Base-by-base conservation (phyloP, 1,284 basidiomycete species). In the Heterobasidion occidentale region DNA sequence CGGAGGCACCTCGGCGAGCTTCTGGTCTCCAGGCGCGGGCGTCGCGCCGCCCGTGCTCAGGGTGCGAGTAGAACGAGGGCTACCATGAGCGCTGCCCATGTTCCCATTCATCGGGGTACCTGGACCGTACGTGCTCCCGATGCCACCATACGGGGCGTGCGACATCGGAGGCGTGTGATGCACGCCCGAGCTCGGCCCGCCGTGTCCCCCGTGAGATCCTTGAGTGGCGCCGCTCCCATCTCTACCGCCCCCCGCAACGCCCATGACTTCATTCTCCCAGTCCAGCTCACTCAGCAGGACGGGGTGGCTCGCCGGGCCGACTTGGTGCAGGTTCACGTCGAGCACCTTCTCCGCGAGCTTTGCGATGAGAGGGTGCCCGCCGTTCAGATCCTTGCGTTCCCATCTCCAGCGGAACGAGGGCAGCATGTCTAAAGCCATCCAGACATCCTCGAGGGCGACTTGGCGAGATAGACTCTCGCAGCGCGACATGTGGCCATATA, bases 371-470 rank as follows among this genome's bases (percentile, higher is more conserved):
- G 89, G 89, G 63, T 90, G 88, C 2, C 82, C 84, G 47, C 85
- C 86, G 53, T 82, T 83, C 58, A 81, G 70, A 64, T 91, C 89
- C 67, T 85, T 90, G 51, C 88, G 80, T 64, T 90, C 87, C 89
- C 90, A 92, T 59, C 88, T 81, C 90, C 90, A 92, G 54, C 89
- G 83, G 78, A 90, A 87, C 45, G 84, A 83, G 4, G 89, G 89
- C 8, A 92, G 80, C 81, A 91, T 88, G 67, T 90, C 85, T 27
- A 92, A 79, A 44, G 89, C 90, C 69, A 88, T 81, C 81, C 85
- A 88, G 19, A 92, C 79, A 63, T 92, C 89, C 67, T 90, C 85
- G 42, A 88, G 73, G 46, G 86, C 88, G 49, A 81, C 77, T 56
- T 83, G 74, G 36, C 75, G 77, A 1, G 83, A 70, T 19, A 90